A percentile compares a stretch with the other conserved stretches of the same genome.
These are phyloP conservation scores for Saccharomycopsis sp. DNA, from an alignment of 805 yeast species.

Conservation along the genomic window DNA sequence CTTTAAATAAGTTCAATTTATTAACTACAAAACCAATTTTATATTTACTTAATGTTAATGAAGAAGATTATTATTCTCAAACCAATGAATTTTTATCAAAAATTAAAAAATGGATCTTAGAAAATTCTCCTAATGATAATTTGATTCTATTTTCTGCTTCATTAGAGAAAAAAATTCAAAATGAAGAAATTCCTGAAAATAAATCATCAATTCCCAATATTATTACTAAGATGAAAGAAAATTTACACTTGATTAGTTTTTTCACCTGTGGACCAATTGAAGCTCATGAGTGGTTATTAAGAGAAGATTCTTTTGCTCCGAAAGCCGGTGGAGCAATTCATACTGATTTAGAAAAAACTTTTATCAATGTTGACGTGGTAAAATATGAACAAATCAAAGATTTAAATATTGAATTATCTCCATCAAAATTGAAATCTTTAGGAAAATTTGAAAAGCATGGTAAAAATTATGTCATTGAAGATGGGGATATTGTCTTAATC, in stretches of 20 bases:
- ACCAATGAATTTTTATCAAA: constrained; percentile 39
- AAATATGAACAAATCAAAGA: constrained; percentile 10
- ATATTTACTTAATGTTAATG: constrained; percentile 62
- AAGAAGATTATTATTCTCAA: constrained; percentile 50
- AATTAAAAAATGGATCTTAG: constrained; percentile 56
- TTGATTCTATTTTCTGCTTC: constrained; percentile 61
- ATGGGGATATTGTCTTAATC: constrained; percentile 72
- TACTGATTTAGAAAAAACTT: constrained; percentile 72
- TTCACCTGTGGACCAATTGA: constrained; percentile 83
- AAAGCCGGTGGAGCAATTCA: constrained; percentile 90
- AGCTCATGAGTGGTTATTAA: constrained; percentile 82
- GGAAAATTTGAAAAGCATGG: constrained; percentile 63
- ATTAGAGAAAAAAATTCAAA: constrained; percentile 32
- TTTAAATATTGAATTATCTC: constrained; percentile 32
- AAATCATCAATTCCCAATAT: constrained; percentile 46
- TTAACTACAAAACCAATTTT: constrained; percentile 87
- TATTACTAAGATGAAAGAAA: constrained; percentile 53
- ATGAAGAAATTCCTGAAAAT: constrained; percentile 14
- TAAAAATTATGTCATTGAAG: constrained; percentile 68
- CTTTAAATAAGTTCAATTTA: constrained; percentile 61
- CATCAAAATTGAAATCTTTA: constrained; percentile 37
- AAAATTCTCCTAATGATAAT: constrained; percentile 55
- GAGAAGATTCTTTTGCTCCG: constrained; percentile 68
- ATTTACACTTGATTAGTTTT: constrained; percentile 64
- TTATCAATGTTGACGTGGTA: constrained; percentile 66